These are phyloP conservation scores for Cydonia oblonga DNA, from an alignment of 331 rosid species.

Conservation along the genomic window DNA sequence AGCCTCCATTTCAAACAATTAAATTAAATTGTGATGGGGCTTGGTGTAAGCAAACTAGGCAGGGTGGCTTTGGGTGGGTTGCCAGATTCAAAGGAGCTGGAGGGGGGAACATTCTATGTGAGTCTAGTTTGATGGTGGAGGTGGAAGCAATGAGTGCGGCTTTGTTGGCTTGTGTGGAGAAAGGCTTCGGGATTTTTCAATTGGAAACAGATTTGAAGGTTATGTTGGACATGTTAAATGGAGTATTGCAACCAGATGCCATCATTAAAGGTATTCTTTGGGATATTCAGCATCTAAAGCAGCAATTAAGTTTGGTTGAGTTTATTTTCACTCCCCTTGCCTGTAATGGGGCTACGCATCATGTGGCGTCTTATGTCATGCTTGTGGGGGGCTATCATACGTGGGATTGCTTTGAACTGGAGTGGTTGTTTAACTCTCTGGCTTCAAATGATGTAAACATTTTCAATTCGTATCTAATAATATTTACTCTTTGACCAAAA, in stretches of 20 bases:
- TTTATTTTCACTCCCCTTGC: too few species aligned
- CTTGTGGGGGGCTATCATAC: neutral
- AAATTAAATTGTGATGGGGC: neutral
- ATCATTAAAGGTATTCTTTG: too few species aligned
- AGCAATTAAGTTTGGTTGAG: too few species aligned
- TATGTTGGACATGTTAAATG: too few species aligned
- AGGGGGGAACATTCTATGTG: neutral
- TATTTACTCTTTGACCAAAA: neutral
- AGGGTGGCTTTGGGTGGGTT: neutral
- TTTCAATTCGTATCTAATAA: too few species aligned
- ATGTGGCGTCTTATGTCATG: neutral
- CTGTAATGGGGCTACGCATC: neutral
- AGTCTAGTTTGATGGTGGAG: neutral
- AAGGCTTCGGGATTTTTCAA: neutral
- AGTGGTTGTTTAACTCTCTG: too few species aligned
- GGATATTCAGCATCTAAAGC: too few species aligned
- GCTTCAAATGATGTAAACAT: neutral
- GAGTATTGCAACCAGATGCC: too few species aligned
- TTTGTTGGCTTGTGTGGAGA: neutral
- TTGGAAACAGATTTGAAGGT: neutral
- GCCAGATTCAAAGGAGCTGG: neutral
- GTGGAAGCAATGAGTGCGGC: neutral
- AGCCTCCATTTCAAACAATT: too few species aligned
- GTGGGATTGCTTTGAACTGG: neutral
- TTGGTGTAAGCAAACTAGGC: too few species aligned